These are phyloP conservation scores for Penium margaritaceum DNA, from an alignment of 139 green algal species.

Conservation along the genomic window DNA sequence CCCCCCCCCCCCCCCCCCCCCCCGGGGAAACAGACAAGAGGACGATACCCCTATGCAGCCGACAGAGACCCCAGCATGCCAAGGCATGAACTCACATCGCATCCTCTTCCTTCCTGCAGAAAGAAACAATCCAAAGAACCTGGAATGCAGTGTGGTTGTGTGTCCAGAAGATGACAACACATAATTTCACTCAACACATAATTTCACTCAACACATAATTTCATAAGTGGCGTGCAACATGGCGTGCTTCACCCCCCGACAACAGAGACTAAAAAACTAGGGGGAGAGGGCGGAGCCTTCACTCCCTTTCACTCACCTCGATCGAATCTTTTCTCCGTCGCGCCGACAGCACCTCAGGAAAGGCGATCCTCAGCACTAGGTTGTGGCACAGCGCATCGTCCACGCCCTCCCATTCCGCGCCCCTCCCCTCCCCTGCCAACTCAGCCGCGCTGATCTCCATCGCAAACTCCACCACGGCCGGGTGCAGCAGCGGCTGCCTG, in stretches of 20 bases:
- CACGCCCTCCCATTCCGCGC: constrained; percentile 2
- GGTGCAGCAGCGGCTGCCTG: constrained; percentile 22
- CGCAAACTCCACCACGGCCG: background rate
- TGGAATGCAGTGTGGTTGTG: no score
- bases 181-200: constrained; percentile 3
- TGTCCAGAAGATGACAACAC: background rate
- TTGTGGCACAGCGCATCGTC: constrained; percentile 5
- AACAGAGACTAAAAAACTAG: no score
- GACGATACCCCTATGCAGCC: no score
- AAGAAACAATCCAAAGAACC: background rate
- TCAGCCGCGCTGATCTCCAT: constrained; percentile 16
- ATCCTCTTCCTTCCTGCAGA: no score
- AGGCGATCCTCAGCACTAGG: constrained; percentile 16
- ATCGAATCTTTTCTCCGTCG: constrained; percentile 13
- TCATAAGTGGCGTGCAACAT: background rate
- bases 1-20: no score
- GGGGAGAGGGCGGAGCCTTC: no score
- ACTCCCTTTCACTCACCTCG: constrained; percentile 26
- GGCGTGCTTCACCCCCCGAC: no score
- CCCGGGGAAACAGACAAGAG: no score
- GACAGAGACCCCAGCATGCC: no score
- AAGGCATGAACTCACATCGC: no score
- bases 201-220: background rate
- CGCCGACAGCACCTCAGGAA: constrained; percentile 14
- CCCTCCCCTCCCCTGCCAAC: constrained; percentile 3